Evolutionary conservation across 2,329 filamentous ascomycete genomes (phyloP).

Genomic region (Ascochyta lentis): DNA sequence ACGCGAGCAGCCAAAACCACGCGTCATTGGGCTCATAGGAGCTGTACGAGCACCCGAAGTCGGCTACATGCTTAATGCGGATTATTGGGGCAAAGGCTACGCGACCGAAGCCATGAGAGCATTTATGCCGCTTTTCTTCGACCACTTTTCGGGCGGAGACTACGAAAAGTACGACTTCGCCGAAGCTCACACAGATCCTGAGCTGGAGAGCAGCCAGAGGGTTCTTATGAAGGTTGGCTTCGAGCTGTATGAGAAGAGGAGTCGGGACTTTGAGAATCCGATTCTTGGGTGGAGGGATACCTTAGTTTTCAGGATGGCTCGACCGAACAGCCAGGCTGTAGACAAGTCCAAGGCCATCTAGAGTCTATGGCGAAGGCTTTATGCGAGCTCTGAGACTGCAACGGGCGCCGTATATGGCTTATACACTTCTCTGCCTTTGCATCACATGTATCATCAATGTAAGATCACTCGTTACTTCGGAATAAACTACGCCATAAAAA

Average conservation of each 20-base stretch:
- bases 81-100: constrained; percentile 52
- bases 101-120: constrained; percentile 54
- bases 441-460: too few species aligned
- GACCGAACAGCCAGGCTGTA: constrained; percentile 16
- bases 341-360: background rate
- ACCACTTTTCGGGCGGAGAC: constrained; percentile 41
- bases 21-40: constrained; percentile 53
- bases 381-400: too few species aligned
- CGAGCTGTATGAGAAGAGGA: constrained; percentile 53
- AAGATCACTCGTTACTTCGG: too few species aligned
- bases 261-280: constrained; percentile 49
- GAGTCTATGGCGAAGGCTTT: too few species aligned
- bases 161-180: constrained; percentile 44
- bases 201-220: constrained; percentile 61
- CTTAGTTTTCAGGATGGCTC: constrained; percentile 43
- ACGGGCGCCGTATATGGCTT: too few species aligned
- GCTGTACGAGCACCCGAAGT: constrained; percentile 51
- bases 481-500: too few species aligned
- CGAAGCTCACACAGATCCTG: constrained; percentile 56
- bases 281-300: constrained; percentile 46
- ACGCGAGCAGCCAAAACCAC: constrained; percentile 18
- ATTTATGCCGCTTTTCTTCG: constrained; percentile 51
- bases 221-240: constrained; percentile 67
- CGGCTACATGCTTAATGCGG: constrained; percentile 53
- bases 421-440: too few species aligned